A percentile compares a stretch with the other conserved stretches of the same genome.
Evolutionary conservation across 2,329 filamentous ascomycete genomes (phyloP).

Genomic region (Uncinocarpus reesii): DNA sequence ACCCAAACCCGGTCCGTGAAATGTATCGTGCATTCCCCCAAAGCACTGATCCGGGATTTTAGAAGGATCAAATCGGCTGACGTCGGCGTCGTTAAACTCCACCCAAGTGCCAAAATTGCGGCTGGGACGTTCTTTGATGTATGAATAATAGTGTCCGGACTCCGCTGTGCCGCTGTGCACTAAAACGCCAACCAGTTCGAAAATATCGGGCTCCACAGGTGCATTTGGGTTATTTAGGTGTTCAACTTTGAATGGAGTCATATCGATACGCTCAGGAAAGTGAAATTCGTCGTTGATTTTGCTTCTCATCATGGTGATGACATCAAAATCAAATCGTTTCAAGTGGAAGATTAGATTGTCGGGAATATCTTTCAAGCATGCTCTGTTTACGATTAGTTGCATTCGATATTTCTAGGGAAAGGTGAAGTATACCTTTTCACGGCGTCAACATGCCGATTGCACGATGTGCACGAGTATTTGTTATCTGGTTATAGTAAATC

Average conservation of each 20-base stretch:
- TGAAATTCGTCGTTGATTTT: slow-evolving; percentile 95
- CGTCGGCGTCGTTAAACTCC: slow-evolving; percentile 87
- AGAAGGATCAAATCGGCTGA: slow-evolving; percentile 62
- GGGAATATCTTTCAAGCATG: slow-evolving; percentile 83
- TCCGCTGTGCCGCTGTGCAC: slow-evolving; percentile 89
- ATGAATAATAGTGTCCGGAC: slow-evolving; percentile 95
- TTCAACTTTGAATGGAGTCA: slow-evolving; percentile 83
- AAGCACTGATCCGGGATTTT: slow-evolving; percentile 69
- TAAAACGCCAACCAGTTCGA: slow-evolving; percentile 88
- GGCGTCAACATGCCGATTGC: slow-evolving; percentile 79
- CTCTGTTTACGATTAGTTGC: slow-evolving; percentile 40
- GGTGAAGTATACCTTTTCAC: slow-evolving; percentile 59
- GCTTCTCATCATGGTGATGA: slow-evolving; percentile 60
- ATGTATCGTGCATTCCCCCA: slow-evolving; percentile 55
- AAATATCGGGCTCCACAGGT: slow-evolving; percentile 57
- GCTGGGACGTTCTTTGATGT: slow-evolving; percentile 67
- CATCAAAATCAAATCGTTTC: slow-evolving; percentile 49
- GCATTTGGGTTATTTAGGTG: slow-evolving; percentile 57
- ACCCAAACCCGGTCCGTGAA: slow-evolving; percentile 38
- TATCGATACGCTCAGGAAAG: slow-evolving; percentile 73
- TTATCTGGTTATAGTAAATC: slow-evolving; percentile 53
- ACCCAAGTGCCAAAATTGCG: slow-evolving; percentile 55
- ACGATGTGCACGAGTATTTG: slow-evolving; percentile 93
- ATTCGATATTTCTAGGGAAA: neutral
- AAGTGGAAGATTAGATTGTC: slow-evolving; percentile 93